Percentiles rank a stretch among this genome's conserved stretches.
Evolutionary conservation across 2,329 filamentous ascomycete species (phyloP).

Genomic region (Elsinoe necatrix): DNA sequence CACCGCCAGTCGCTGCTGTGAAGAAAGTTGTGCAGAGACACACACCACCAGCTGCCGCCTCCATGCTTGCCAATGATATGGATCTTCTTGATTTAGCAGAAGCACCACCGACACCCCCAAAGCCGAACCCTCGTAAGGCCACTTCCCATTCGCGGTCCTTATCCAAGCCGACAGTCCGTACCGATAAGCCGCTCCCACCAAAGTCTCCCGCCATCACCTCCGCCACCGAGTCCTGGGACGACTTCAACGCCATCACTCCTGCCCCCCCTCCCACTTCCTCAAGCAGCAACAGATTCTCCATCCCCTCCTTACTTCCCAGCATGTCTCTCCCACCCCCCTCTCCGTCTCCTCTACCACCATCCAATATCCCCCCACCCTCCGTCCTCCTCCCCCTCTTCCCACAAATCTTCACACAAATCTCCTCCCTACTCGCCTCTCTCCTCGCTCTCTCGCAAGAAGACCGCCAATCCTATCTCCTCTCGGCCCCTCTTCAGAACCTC

Average conservation of each 20-base stretch:
- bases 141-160: constrained; percentile 16
- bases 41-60: background rate
- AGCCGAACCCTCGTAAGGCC: constrained; percentile 15
- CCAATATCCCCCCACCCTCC: constrained; percentile 81
- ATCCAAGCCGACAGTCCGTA: constrained; percentile 19
- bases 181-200: constrained; percentile 7
- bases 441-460: constrained; percentile 37
- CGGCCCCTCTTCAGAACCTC: constrained; percentile 54
- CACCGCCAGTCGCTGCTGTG: background rate
- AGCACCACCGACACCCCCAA: constrained; percentile 1
- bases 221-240: constrained; percentile 34
- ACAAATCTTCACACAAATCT: constrained; percentile 57
- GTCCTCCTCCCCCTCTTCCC: constrained; percentile 72
- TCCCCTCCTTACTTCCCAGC: constrained; percentile 1
- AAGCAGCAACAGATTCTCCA: background rate
- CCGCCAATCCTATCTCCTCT: constrained; percentile 53
- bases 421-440: constrained; percentile 58
- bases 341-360: constrained; percentile 50
- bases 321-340: constrained; percentile 11
- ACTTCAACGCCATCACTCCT: constrained; percentile 27
- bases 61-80: background rate
- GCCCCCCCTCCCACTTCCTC: background rate
- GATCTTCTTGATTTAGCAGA: constrained; percentile 26
- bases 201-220: background rate
- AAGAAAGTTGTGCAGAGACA: background rate